A percentile compares a stretch with the other conserved stretches of the same genome.
Conservation (phyloP, 2,329 filamentous ascomycete genomes). For the Talaromyces albobiverticillius region DNA sequence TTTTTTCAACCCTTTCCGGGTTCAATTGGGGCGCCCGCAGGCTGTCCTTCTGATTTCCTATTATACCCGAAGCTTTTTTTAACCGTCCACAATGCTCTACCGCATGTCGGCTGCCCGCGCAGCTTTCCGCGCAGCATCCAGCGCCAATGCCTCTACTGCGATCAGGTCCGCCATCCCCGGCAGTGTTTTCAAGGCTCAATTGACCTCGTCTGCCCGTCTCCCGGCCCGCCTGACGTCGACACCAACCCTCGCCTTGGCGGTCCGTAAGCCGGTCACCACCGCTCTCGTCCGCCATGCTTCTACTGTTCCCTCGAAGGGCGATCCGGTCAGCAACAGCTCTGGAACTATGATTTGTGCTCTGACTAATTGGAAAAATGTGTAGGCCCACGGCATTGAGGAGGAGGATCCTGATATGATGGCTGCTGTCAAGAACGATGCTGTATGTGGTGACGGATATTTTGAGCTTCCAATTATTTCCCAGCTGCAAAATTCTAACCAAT, state of each 20-base stretch:
- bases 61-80: constrained; percentile 28
- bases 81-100: constrained; percentile 42
- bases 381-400: constrained; percentile 25
- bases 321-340: constrained; percentile 15
- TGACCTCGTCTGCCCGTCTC: constrained; percentile 41
- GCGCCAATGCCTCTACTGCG: constrained; percentile 42
- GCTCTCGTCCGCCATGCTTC: constrained; percentile 50
- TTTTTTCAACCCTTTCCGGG: constrained; percentile 18
- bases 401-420: constrained; percentile 50
- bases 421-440: constrained; percentile 56
- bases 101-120: constrained; percentile 46
- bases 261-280: constrained; percentile 46
- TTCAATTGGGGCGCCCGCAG: constrained; percentile 33
- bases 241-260: constrained; percentile 41
- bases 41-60: constrained; percentile 15
- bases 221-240: constrained; percentile 33
- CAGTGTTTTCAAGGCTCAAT: constrained; percentile 43
- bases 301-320: constrained; percentile 48
- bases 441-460: constrained; percentile 39
- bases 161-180: constrained; percentile 37
- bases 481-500: background rate
- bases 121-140: constrained; percentile 41
- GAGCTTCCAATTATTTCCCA: background rate
- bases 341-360: background rate
- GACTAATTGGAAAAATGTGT: constrained; percentile 9